phyloP scores from a whole-genome alignment of 2,329 filamentous ascomycete genomes.

The Penicillium sclerotigenum region DNA sequence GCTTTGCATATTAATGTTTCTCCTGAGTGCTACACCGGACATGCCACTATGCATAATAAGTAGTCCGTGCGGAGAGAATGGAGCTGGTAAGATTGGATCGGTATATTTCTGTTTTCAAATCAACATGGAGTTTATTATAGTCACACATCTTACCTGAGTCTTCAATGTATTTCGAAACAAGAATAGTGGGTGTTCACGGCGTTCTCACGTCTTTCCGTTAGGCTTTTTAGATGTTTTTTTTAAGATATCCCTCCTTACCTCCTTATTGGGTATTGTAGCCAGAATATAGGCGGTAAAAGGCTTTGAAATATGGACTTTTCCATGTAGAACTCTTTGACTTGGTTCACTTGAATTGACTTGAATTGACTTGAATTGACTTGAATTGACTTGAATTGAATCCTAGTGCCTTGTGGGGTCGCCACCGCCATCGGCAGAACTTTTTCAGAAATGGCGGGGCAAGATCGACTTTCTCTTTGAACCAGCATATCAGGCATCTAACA shows the following conservation, averaged over 20 bases:
- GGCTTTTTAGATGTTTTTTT: no score
- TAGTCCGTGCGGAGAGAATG: background rate
- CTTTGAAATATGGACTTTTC: no score
- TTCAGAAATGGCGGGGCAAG: slow-evolving; percentile 30
- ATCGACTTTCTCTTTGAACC: background rate
- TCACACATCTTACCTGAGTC: background rate
- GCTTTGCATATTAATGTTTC: background rate
- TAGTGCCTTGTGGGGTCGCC: slow-evolving; percentile 5
- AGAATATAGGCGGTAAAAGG: no score
- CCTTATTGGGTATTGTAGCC: no score
- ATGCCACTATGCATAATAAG: background rate
- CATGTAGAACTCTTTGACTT: no score
- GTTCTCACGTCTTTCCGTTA: no score
- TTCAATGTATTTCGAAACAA: no score
- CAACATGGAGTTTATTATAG: background rate
- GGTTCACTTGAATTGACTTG: no score
- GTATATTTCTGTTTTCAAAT: background rate
- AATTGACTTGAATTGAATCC: no score
- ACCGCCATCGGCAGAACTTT: slow-evolving; percentile 27
- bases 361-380: no score
- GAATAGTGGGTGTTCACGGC: no score
- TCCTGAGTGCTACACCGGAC: background rate
- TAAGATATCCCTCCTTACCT: no score
- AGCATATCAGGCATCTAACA: background rate
- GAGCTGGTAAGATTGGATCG: background rate